phyloP scores from a whole-genome alignment of 306 rosid species.

The Medicago arabica region DNA sequence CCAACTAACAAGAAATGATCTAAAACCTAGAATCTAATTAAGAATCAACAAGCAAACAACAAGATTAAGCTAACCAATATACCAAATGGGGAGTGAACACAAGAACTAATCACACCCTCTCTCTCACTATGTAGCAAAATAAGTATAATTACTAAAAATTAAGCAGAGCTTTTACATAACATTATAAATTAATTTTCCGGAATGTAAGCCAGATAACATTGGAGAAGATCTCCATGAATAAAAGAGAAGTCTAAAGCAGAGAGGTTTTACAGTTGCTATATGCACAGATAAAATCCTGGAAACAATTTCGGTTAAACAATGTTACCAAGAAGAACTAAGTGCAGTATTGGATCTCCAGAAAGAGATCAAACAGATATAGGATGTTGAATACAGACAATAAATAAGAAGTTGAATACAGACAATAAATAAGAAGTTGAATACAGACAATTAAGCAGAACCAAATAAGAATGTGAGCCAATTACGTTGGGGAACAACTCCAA shows the following conservation, averaged over 20 bases:
- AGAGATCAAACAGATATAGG: not conserved
- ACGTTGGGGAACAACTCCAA: conserved; percentile 70
- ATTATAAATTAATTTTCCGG: no score
- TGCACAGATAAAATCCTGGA: conserved; percentile 91
- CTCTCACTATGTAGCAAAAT: not conserved
- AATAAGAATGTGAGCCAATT: conserved; percentile 61
- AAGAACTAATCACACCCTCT: not conserved
- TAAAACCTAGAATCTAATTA: no score
- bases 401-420: not conserved
- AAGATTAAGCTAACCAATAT: no score
- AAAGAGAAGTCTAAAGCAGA: conserved; percentile 89
- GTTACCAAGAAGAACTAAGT: conserved; percentile 78
- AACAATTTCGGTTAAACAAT: conserved; percentile 38
- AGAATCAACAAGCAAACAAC: no score
- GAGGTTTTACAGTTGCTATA: conserved; percentile 56
- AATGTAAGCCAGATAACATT: conserved; percentile 79
- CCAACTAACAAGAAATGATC: no score
- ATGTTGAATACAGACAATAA: no score
- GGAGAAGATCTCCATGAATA: conserved; percentile 72
- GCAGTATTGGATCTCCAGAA: conserved; percentile 37
- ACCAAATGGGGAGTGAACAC: no score
- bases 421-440: no score
- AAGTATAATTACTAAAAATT: not conserved
- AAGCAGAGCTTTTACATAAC: not conserved
- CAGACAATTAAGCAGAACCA: no score